Conservation (phyloP, 768 basidiomycete species). For the Cubamyces sp. region DNA sequence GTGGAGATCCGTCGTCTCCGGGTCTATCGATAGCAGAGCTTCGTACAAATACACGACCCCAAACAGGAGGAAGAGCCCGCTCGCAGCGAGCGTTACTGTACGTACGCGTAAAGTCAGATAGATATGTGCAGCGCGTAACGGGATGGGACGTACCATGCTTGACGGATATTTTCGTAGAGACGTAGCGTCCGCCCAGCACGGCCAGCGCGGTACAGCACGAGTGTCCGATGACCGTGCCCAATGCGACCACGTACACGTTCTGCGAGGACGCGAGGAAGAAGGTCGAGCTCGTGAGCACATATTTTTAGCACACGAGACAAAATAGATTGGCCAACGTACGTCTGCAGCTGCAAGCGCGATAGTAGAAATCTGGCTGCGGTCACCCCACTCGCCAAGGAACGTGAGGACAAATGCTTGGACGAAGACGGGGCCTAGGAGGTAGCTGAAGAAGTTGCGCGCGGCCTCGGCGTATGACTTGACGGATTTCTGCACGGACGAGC, state of each 20-base stretch:
- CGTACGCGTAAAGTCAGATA: neutral
- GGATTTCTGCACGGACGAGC: constrained; percentile 25
- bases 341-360: constrained; percentile 95
- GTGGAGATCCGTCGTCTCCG: constrained; percentile 29
- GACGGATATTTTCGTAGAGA: constrained; percentile 93
- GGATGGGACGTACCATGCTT: constrained; percentile 73
- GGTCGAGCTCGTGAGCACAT: constrained; percentile 9
- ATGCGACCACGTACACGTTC: constrained; percentile 90
- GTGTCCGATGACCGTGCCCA: constrained; percentile 92
- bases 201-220: constrained; percentile 85
- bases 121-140: neutral
- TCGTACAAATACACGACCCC: constrained; percentile 79
- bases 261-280: constrained; percentile 38
- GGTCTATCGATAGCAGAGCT: constrained; percentile 34
- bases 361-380: constrained; percentile 95
- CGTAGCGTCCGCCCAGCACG: constrained; percentile 89
- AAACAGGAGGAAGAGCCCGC: constrained; percentile 81
- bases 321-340: constrained; percentile 45
- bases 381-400: constrained; percentile 99
- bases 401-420: constrained; percentile 95
- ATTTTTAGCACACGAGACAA: constrained; percentile 4
- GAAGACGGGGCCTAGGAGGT: constrained; percentile 90
- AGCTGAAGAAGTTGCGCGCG: constrained; percentile 77
- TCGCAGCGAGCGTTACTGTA: constrained; percentile 83
- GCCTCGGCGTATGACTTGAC: constrained; percentile 54